phyloP scores from a whole-genome alignment of 1,284 basidiomycete species.

The Athelia psychrophila region DNA sequence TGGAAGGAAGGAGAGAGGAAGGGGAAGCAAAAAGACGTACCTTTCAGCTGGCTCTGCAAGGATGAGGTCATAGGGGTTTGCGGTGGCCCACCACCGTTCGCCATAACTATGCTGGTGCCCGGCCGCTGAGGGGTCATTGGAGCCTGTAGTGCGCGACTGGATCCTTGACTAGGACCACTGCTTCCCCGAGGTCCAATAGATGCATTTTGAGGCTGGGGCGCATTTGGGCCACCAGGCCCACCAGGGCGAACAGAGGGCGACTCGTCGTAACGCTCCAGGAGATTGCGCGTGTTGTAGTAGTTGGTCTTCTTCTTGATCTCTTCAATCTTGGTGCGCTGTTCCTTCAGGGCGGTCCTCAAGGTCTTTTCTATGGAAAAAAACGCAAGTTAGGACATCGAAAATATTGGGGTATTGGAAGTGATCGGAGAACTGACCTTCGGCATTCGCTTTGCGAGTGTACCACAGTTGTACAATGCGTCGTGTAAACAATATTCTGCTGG shows the following conservation, averaged over 20 bases:
- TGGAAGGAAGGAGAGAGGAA: no score
- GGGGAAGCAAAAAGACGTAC: constrained; percentile 34
- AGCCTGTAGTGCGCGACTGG: constrained; percentile 11
- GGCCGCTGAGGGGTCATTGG: constrained; percentile 16
- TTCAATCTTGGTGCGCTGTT: constrained; percentile 87
- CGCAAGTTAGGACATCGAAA: background rate
- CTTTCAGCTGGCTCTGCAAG: constrained; percentile 14
- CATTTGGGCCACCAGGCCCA: constrained; percentile 3
- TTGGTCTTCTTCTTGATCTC: constrained; percentile 98
- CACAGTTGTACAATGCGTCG: background rate
- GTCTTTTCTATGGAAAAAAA: constrained; percentile 49
- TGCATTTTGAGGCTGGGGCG: constrained; percentile 7
- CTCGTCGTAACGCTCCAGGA: constrained; percentile 92
- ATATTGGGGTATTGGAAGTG: background rate
- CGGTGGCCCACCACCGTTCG: background rate
- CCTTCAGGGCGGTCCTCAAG: constrained; percentile 71
- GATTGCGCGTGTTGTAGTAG: constrained; percentile 87
- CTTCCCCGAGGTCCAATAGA: background rate
- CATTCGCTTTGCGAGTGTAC: background rate
- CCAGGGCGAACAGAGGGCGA: constrained; percentile 19
- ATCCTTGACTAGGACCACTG: background rate
- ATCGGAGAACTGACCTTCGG: constrained; percentile 36
- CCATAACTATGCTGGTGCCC: background rate
- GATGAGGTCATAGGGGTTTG: background rate
- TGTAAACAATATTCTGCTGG: constrained; percentile 74